Percentiles rank a stretch among this genome's conserved stretches.
Conservation (phyloP, 73 alveolate genomes). For the Paramecium octaurelia region DNA sequence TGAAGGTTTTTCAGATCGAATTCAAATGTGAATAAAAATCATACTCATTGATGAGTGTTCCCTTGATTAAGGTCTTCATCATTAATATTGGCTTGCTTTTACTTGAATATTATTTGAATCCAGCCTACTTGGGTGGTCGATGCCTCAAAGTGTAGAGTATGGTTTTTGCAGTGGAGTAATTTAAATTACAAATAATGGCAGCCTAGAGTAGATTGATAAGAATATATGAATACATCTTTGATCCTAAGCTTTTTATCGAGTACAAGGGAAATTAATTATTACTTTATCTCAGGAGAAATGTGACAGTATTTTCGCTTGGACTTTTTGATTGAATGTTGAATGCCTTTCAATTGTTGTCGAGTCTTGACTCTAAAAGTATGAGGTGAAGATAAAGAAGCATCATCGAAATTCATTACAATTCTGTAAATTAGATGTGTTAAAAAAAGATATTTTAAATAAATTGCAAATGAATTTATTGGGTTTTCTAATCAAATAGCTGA, state of each 20-base stretch:
- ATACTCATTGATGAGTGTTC: background rate
- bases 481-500: background rate
- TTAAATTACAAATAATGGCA: constrained; percentile 10
- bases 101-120: background rate
- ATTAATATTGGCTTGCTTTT: background rate
- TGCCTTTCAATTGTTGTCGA: background rate
- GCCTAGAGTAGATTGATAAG: background rate
- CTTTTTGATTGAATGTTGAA: background rate
- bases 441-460: background rate
- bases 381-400: background rate
- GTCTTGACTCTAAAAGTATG: constrained; percentile 18
- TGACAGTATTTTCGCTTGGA: constrained; percentile 37
- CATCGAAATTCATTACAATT: background rate
- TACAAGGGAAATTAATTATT: background rate
- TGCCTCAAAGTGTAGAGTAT: constrained; percentile 16
- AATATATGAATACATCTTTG: background rate
- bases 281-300: constrained; percentile 3
- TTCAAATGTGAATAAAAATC: background rate
- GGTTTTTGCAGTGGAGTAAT: constrained; percentile 50
- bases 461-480: background rate
- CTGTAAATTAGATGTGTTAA: background rate
- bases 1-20: background rate
- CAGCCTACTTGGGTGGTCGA: background rate
- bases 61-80: background rate
- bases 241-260: background rate